Percentiles rank a stretch among this genome's conserved stretches.
phyloP scores from a whole-genome alignment of 2,329 filamentous ascomycete genomes.

The Cytospora schulzeri region DNA sequence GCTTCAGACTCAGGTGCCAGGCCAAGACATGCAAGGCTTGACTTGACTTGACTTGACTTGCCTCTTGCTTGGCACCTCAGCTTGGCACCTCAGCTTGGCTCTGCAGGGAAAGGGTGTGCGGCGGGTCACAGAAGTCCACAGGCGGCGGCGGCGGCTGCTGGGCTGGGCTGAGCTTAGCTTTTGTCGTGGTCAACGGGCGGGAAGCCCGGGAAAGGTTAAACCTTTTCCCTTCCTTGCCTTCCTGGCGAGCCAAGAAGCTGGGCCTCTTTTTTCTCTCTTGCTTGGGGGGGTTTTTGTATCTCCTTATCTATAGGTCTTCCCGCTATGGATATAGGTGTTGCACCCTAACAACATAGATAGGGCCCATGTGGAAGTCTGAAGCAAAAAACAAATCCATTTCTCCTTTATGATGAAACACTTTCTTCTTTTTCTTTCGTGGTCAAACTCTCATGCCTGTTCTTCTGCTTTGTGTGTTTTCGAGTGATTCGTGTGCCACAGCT shows the following conservation, averaged over 20 bases:
- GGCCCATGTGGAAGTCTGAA: conserved; percentile 2
- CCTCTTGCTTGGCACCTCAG: conserved; percentile 1
- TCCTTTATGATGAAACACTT: background rate
- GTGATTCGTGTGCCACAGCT: no score
- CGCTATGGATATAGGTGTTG: background rate
- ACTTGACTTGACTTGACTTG: no score
- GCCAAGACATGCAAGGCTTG: conserved; percentile 4
- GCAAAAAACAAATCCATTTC: background rate
- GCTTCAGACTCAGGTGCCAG: conserved; percentile 19
- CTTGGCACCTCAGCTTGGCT: conserved; percentile 19
- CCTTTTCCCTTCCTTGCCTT: no score
- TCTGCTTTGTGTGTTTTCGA: no score
- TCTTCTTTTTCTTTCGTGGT: background rate
- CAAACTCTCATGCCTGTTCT: no score
- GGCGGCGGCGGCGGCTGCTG: conserved; percentile 14
- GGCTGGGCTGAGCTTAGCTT: no score
- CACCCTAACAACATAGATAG: background rate
- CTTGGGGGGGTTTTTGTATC: no score
- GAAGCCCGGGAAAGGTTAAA: background rate
- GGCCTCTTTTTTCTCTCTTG: background rate
- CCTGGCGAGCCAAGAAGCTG: conserved; percentile 15
- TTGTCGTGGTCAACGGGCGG: background rate
- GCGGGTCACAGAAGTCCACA: conserved; percentile 8
- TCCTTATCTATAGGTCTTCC: background rate
- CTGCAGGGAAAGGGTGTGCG: conserved; percentile 10